Evolutionary conservation across 83 land plant genomes (phyloP).

Genomic region (Isoetes engelmannii): DNA sequence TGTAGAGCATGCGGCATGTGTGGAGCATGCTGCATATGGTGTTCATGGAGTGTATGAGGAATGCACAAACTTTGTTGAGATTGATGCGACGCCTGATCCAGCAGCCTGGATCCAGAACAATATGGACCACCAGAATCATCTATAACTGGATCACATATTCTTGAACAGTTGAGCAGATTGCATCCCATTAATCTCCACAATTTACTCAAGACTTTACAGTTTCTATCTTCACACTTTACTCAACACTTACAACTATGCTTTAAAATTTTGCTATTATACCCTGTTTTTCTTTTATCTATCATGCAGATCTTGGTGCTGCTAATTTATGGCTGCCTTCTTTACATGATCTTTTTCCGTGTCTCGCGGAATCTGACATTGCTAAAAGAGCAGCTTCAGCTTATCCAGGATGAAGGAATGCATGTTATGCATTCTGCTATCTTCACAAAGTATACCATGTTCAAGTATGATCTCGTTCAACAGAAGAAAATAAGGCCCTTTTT

Average conservation of each 20-base stretch:
- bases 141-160: too few relatives aligned
- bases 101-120: too few relatives aligned
- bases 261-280: too few relatives aligned
- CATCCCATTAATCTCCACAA: too few relatives aligned
- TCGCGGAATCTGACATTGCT: constrained; percentile 54
- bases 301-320: constrained; percentile 72
- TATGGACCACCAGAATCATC: too few relatives aligned
- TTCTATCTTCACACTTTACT: too few relatives aligned
- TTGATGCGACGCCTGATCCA: constrained; percentile 45
- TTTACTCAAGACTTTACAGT: too few relatives aligned
- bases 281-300: too few relatives aligned
- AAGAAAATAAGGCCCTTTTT: too few relatives aligned
- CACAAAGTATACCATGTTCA: constrained; percentile 84
- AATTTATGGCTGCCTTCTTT: constrained; percentile 56
- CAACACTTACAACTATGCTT: too few relatives aligned
- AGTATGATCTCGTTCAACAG: too few relatives aligned
- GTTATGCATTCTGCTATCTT: constrained; percentile 66
- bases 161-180: too few relatives aligned
- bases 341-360: constrained; percentile 62
- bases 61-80: constrained; percentile 34
- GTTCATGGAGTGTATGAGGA: constrained; percentile 40
- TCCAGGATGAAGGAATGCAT: constrained; percentile 67
- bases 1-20: constrained; percentile 41
- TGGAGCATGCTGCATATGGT: constrained; percentile 38
- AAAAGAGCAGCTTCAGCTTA: constrained; percentile 53